phyloP scores from a whole-genome alignment of 1,139 yeast species.

The Diutina catenulata region DNA sequence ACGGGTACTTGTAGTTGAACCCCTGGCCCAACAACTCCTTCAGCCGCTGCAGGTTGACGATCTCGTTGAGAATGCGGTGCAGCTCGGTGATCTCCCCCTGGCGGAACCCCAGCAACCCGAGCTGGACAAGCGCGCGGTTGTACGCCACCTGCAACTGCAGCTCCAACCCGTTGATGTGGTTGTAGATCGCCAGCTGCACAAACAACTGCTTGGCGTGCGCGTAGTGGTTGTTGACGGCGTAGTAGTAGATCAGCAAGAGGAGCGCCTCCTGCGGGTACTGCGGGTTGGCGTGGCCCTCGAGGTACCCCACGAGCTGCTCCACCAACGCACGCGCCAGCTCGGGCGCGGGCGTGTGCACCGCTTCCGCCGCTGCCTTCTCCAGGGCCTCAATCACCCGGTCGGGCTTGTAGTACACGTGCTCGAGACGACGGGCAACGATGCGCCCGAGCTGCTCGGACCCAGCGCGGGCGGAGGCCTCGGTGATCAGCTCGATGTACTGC shows the following conservation, averaged over 20 bases:
- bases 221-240: constrained; percentile 80
- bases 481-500: constrained; percentile 60
- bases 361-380: constrained; percentile 65
- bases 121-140: constrained; percentile 91
- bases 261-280: constrained; percentile 74
- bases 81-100: constrained; percentile 77
- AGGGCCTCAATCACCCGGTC: constrained; percentile 55
- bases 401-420: constrained; percentile 90
- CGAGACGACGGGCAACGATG: constrained; percentile 74
- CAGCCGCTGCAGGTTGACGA: constrained; percentile 75
- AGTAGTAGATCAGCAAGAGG: constrained; percentile 78
- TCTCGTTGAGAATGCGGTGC: constrained; percentile 79
- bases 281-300: constrained; percentile 55
- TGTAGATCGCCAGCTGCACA: constrained; percentile 73
- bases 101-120: constrained; percentile 94
- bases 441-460: constrained; percentile 60
- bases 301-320: constrained; percentile 50
- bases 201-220: constrained; percentile 79
- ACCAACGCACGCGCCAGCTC: constrained; percentile 34
- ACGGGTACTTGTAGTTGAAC: constrained; percentile 54
- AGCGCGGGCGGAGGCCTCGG: constrained; percentile 16
- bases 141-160: constrained; percentile 80
- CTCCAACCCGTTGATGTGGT: constrained; percentile 74
- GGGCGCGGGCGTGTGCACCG: neutral
- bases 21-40: constrained; percentile 96